Base-by-base conservation (phyloP, 768 basidiomycete genomes). In the Arthromyces matolae region DNA sequence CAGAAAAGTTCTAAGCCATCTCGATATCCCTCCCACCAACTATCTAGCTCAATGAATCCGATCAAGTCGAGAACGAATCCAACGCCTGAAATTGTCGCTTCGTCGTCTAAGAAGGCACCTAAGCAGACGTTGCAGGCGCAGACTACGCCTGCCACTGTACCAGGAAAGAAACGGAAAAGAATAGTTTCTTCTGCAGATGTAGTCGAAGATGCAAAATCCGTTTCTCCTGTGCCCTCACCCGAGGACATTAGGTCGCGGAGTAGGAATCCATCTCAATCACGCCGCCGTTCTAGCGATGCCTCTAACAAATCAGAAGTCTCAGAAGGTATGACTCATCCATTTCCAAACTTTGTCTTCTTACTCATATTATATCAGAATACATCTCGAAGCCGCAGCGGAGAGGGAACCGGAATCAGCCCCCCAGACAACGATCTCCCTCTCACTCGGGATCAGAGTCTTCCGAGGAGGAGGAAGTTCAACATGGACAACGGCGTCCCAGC, bases 91-190 rank as follows among this genome's bases (percentile, higher is more conserved):
- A n/a, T 18, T 7, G 25, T 31, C 24, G 19, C 5, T 4, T 18
- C 22, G 18, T 39, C 42, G 13, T n/a, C 13, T 13, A 42, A n/a
- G 19, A 55, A 49, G n/a, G n/a, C n/a, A 16, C 16, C 19, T 20
- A 52, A 53, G 23, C 18, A 38, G 18, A 27, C 13, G 6, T 34
- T 29, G 6, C 10, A 42, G 38, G 36, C 19, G n/a, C n/a, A n/a
- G 16, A 31, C 24, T 10, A 14, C 14, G 32, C 7, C 33, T 16
- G 16, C 18, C 3, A 12, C 41, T 47, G 24, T 12, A 20, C 18
- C 35, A 10, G 45, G 49, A 10, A 54, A 43, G 36, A 64, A 64
- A 40, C 54, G 62, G 19, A 64, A 64, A 47, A 49, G 63, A n/a
- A 37, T 52, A 1, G 47, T 47, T 7, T 53, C 60, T 13, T 42